Base-by-base conservation (phyloP, 345 rosid genomes). In the Linum lewisii region DNA sequence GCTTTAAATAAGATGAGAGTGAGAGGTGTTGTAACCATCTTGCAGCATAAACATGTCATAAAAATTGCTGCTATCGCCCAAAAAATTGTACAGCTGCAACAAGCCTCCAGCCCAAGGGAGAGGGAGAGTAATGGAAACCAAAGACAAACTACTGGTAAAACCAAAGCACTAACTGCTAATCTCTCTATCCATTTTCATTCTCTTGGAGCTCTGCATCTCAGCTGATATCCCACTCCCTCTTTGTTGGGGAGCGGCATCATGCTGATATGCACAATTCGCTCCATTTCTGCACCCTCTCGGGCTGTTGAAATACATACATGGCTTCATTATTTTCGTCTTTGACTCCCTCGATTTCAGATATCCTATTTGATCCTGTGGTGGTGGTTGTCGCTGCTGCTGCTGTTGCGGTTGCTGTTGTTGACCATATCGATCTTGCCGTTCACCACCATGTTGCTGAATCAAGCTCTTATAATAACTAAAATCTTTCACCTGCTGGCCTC, bases 361-460 rank as follows among this genome's bases (percentile, higher is more conserved):
- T 16, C 62, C 72, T 86, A 60, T 61, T 66, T 73, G 65, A 25
- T 75, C 95, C 52, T 81, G 80, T 71, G 63, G 81, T n/a, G n/a
- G n/a, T n/a, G n/a, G n/a, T n/a, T n/a, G n/a, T n/a, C n/a, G n/a
- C n/a, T n/a, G n/a, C n/a, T n/a, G n/a, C n/a, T n/a, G n/a, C n/a
- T n/a, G n/a, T n/a, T n/a, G n/a, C n/a, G n/a, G n/a, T 24, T 75
- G 54, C 63, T 76, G 24, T 24, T 74, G 89, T 51, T 59, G 77
- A 72, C 67, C 70, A 63, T 69, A 79, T 13, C 75, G 79, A 71
- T 87, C 97, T 63, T 78, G 90, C 70, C 90, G 81, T 57, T 94
- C 99, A 19, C 79, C 99, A 38, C 99, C 99, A 68, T 93, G 99
- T 57, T 87, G 95, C 81, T 93, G 97, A 71, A 93, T 90, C 84